Percentiles rank a stretch among this genome's conserved stretches.
Evolutionary conservation across 768 basidiomycete species (phyloP).

Genomic region (Boletus sensibilis): DNA sequence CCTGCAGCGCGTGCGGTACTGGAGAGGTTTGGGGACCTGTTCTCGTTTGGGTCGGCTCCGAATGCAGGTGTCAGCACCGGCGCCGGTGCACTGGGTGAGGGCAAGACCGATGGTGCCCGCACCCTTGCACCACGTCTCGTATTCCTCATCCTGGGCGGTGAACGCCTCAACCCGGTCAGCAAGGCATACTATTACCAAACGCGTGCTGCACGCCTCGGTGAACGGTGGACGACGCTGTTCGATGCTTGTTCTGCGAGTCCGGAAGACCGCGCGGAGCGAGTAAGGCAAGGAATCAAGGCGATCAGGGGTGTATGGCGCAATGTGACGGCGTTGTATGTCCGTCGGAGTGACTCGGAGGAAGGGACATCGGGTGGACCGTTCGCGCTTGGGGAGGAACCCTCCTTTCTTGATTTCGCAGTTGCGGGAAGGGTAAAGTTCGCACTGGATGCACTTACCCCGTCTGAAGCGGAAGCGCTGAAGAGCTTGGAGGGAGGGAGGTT

Average conservation of each 20-base stretch:
- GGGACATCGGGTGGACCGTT: background rate
- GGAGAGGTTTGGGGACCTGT: conserved; percentile 25
- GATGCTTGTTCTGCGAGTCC: conserved; percentile 18
- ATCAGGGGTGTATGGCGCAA: conserved; percentile 31
- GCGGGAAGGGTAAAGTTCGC: conserved; percentile 20
- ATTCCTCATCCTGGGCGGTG: conserved; percentile 25
- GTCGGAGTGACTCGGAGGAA: background rate
- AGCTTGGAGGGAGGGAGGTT: background rate
- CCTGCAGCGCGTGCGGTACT: conserved; percentile 33
- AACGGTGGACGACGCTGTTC: conserved; percentile 36
- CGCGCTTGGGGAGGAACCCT: conserved; percentile 17
- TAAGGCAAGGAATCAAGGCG: conserved; percentile 5
- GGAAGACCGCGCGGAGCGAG: conserved; percentile 30
- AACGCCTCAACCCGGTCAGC: conserved; percentile 31
- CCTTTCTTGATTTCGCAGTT: conserved; percentile 20
- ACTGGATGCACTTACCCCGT: conserved; percentile 6
- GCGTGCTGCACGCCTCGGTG: conserved; percentile 34
- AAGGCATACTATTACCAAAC: conserved; percentile 41
- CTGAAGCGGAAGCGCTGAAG: conserved; percentile 3
- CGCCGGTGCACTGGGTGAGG: background rate
- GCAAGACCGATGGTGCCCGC: background rate
- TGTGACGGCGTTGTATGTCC: conserved; percentile 13
- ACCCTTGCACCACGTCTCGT: conserved; percentile 4
- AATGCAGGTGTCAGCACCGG: background rate
- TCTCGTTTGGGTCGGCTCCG: conserved; percentile 11